Base-by-base conservation (phyloP, 2,329 filamentous ascomycete species). In the Cladosporium sp. region DNA sequence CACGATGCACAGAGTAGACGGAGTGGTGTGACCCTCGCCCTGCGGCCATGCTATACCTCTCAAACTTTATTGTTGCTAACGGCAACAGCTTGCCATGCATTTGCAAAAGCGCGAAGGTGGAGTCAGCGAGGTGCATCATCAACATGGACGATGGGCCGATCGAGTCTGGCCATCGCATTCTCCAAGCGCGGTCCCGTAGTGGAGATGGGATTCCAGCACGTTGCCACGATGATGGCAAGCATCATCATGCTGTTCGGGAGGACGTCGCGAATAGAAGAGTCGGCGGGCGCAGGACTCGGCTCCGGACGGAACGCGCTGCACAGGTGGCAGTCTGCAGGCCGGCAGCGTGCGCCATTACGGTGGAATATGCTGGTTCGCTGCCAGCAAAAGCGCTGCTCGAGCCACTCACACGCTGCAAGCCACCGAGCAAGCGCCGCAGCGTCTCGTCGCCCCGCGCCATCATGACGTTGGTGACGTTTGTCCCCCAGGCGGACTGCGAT, bases 181-280 rank as follows among this genome's bases (percentile, higher is more conserved):
- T 45, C 42, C 42, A 45, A 45, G 42, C 42, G 42, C 42, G 42
- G 25, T 45, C 42, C 28, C 17, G 15, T 17, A 35, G 49, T 44
- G 39, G 50, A 53, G 36, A 53, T 53, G 24, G 50, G 34, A 54
- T 39, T 52, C 35, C 5, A 52, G n/a, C n/a, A 20, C 13, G 28
- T 22, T 12, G 42, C 37, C 39, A 34, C 50, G 50, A 45, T 40
- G 51, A 54, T 39, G n/a, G 51, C 25, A 12, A 20, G 15, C 37
- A 44, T 54, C 51, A 54, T 54, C 51, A 54, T 53, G 17, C 9
- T 35, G 24, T 22, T 37, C 48, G 34, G 22, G 34, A 19, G 19
- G 19, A 51, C 19, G 48, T 39, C 24, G 44, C 45, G 42, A 45
- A 45, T 45, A 45, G 22, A 45, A 45, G 45, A 32, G 15, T 39